A percentile compares a stretch with the other conserved stretches of the same genome.
Conservation (phyloP, 2,329 filamentous ascomycete genomes). For the Byssochlamys sp. region DNA sequence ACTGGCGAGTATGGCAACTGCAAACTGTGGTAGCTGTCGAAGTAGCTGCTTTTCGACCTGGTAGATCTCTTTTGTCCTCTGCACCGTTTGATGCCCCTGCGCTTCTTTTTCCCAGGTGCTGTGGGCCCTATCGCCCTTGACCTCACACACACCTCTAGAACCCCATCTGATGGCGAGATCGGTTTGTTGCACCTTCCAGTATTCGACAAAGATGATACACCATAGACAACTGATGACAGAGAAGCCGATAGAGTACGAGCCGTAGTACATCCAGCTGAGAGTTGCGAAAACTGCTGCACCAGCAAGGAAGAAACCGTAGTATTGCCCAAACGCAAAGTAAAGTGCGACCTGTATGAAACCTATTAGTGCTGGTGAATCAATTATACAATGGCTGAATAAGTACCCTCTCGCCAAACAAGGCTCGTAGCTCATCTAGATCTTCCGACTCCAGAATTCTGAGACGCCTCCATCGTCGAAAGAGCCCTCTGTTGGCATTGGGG, state of each 20-base stretch:
- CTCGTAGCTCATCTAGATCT: slow-evolving; percentile 66
- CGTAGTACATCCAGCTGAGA: slow-evolving; percentile 69
- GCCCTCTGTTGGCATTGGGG: slow-evolving; percentile 61
- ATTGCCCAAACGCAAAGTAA: slow-evolving; percentile 89
- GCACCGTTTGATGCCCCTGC: slow-evolving; percentile 65
- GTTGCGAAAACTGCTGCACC: slow-evolving; percentile 72
- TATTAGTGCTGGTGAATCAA: not conserved
- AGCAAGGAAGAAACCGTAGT: slow-evolving; percentile 78
- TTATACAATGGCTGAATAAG: not conserved
- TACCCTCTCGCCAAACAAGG: slow-evolving; percentile 65
- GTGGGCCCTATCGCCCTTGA: slow-evolving; percentile 66
- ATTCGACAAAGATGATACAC: slow-evolving; percentile 83
- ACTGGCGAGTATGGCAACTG: slow-evolving; percentile 69
- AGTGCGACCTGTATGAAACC: slow-evolving; percentile 57
- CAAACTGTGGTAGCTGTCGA: slow-evolving; percentile 70
- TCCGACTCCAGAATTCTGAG: slow-evolving; percentile 52
- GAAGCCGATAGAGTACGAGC: slow-evolving; percentile 73
- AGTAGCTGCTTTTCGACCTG: slow-evolving; percentile 63
- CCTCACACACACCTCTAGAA: slow-evolving; percentile 70
- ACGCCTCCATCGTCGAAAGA: slow-evolving; percentile 64
- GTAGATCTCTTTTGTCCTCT: slow-evolving; percentile 67
- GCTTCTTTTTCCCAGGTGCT: slow-evolving; percentile 71
- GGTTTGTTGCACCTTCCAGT: slow-evolving; percentile 87
- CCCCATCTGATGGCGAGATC: slow-evolving; percentile 83
- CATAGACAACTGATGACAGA: slow-evolving; percentile 71